Conservation (phyloP, 148 eudicot genomes). For the Cornus florida region DNA sequence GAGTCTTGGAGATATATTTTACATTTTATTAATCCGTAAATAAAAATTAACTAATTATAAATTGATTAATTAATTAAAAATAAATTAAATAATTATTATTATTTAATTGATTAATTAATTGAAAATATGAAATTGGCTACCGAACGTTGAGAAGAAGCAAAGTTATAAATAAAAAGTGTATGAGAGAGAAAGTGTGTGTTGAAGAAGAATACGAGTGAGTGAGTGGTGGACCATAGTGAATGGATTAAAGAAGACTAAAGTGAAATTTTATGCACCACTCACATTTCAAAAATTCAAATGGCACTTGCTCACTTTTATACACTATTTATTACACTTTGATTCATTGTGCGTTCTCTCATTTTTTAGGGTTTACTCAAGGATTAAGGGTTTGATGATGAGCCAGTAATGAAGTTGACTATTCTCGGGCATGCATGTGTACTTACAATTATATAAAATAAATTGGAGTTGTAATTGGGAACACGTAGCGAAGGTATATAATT, state of each 20-base stretch:
- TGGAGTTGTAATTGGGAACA: not conserved
- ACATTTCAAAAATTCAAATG: not conserved
- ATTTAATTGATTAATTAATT: not conserved
- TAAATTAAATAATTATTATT: too few species aligned
- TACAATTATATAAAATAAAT: not conserved
- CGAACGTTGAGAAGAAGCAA: constrained; percentile 19
- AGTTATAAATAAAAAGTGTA: constrained; percentile 5
- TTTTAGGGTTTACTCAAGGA: not conserved
- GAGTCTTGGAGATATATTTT: too few species aligned
- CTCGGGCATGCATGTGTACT: not conserved
- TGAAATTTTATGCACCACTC: not conserved
- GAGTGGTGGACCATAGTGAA: not conserved
- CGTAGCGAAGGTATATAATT: too few species aligned
- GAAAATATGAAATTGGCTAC: constrained; percentile 1
- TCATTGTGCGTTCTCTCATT: not conserved
- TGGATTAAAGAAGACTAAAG: not conserved
- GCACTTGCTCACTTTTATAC: not conserved
- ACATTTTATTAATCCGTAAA: not conserved
- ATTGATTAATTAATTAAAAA: too few species aligned
- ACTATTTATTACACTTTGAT: not conserved
- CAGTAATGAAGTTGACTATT: not conserved
- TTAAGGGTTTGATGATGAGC: constrained; percentile 8
- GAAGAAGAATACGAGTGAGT: not conserved
- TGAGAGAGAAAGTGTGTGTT: not conserved
- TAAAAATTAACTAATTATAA: too few species aligned